Percentiles rank a stretch among this genome's conserved stretches.
phyloP scores from a whole-genome alignment of 306 rosid genomes.

The Datisca glomerata region DNA sequence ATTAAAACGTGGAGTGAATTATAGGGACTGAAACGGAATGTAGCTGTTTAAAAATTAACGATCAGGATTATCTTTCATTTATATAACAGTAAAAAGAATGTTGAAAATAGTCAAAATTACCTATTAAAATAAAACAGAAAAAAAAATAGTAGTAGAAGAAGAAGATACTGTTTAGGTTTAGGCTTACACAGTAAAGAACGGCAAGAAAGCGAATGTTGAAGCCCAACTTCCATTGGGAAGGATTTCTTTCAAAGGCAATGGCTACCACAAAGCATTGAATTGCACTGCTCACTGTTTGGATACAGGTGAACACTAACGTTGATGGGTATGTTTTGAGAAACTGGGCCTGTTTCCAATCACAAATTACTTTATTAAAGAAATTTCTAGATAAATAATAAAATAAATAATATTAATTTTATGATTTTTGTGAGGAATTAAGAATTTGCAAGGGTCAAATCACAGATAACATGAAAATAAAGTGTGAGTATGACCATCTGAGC shows the following conservation, averaged over 20 bases:
- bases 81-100: too few relatives aligned
- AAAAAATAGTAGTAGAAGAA: background rate
- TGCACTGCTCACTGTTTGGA: slow-evolving; percentile 51
- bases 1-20: too few relatives aligned
- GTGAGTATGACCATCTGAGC: too few relatives aligned
- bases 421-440: too few relatives aligned
- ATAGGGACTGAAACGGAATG: too few relatives aligned
- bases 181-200: slow-evolving; percentile 52
- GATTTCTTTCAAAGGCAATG: slow-evolving; percentile 50
- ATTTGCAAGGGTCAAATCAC: too few relatives aligned
- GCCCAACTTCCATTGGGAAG: slow-evolving; percentile 60
- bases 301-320: slow-evolving; percentile 59
- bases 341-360: slow-evolving; percentile 25
- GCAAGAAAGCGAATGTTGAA: slow-evolving; percentile 64
- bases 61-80: too few relatives aligned
- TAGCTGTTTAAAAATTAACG: too few relatives aligned
- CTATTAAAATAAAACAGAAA: background rate
- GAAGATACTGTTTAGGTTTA: background rate
- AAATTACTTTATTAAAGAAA: background rate
- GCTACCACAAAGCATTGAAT: slow-evolving; percentile 56
- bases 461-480: too few relatives aligned
- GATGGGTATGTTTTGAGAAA: slow-evolving; percentile 58
- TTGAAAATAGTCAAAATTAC: too few relatives aligned
- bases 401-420: too few relatives aligned
- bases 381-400: too few relatives aligned